Evolutionary conservation across 2,329 filamentous ascomycete genomes (phyloP), one percentile per base, ranked within the genome.

Genomic region (Ophiocordyceps camponoti-leonardi): DNA sequence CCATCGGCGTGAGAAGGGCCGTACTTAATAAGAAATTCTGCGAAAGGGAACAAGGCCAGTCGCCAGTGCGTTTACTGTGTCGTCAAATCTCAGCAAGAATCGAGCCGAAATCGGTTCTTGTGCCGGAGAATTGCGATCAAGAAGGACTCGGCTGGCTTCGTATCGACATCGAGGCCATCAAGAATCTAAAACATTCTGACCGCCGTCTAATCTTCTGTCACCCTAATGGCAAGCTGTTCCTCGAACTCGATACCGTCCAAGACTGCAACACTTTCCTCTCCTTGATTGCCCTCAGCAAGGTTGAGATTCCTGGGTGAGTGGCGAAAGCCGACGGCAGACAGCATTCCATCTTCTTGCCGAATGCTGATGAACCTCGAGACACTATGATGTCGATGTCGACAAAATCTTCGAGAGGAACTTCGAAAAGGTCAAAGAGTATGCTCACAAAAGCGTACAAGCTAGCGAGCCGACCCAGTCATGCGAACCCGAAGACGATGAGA

Each of bases 1-100:
- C 42, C 1, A 40, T 55, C n/a, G 14, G 10, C 2, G 23, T 62
- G 22, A 47, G 23, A 12, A 50, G 45, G 41, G 60, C 60, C n/a
- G 50, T 51, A 6, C 56, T 51, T 33, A 55, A 58, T 22, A 51
- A 48, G 41, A 7, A 44, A 6, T 23, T 46, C 12, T 52, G 49
- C 28, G 18, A 23, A 13, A 37, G 42, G 11, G n/a, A 12, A 19
- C 35, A 43, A 5, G 37, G 12, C 12, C 45, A 48, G 10, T 19
- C 41, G 16, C 7, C 19, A 6, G 13, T 20, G 19, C 43, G 13
- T 16, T 44, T 48, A 18, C 40, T n/a, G 14, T 47, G 53, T 19
- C 30, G 35, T 14, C 48, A 41, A 39, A 26, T 35, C n/a, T 6
- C 18, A 7, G 7, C 22, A 45, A 14, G n/a, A 43, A 8, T 10